Conservation (phyloP, 768 basidiomycete species). For the Podaxis sp. region DNA sequence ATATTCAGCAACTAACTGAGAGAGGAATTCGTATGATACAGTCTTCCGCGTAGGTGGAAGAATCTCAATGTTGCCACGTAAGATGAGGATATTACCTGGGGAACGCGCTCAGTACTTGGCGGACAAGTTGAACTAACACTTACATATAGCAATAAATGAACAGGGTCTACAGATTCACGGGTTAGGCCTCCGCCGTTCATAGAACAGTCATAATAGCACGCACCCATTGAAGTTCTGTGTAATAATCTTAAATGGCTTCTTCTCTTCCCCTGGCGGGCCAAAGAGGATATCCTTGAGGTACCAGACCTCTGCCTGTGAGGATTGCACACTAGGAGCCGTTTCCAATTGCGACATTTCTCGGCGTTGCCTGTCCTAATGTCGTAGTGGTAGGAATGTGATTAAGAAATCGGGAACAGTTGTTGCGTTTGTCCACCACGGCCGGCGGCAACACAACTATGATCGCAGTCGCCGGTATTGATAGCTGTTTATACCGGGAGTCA, state of each 20-base stretch:
- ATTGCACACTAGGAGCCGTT: constrained; percentile 30
- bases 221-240: constrained; percentile 87
- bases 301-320: constrained; percentile 66
- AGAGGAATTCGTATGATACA: constrained; percentile 84
- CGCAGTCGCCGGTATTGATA: neutral
- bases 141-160: constrained; percentile 89
- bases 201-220: constrained; percentile 24
- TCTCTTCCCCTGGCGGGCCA: constrained; percentile 24
- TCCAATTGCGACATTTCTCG: constrained; percentile 1
- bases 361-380: neutral
- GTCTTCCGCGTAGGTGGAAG: constrained; percentile 59
- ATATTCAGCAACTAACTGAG: constrained; percentile 81
- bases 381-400: neutral
- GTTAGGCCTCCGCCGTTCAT: neutral
- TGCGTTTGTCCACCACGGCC: neutral
- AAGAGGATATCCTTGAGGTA: constrained; percentile 70
- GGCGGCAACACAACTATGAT: neutral
- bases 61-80: constrained; percentile 80
- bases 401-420: neutral
- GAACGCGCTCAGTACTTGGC: constrained; percentile 6
- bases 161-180: constrained; percentile 59
- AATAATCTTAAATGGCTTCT: constrained; percentile 55
- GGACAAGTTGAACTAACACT: constrained; percentile 19
- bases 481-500: neutral
- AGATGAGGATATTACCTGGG: constrained; percentile 82